Percentiles rank a stretch among this genome's conserved stretches.
phyloP scores from a whole-genome alignment of 768 basidiomycete genomes.

The Glaciozyma antarctica region DNA sequence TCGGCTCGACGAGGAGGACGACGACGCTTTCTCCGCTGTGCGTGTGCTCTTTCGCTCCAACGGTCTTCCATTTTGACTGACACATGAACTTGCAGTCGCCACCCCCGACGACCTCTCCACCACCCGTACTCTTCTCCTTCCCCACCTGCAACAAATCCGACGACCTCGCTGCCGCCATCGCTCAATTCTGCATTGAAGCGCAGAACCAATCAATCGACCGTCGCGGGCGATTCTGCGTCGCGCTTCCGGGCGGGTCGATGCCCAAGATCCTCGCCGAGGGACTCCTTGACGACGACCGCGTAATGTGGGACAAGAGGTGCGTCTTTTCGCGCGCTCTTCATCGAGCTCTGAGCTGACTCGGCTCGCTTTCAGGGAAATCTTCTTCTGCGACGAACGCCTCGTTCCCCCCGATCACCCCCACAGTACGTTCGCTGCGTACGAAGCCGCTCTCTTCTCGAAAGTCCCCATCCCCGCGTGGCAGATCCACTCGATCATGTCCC shows the following conservation, averaged over 20 bases:
- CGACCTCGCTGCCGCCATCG: conserved; percentile 56
- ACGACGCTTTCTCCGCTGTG: not conserved
- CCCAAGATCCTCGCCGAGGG: conserved; percentile 49
- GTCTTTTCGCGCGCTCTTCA: conserved; percentile 27
- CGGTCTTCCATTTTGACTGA: not conserved
- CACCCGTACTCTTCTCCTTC: conserved; percentile 68
- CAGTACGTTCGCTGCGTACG: conserved; percentile 73
- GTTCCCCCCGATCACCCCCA: conserved; percentile 83
- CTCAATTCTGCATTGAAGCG: conserved; percentile 68
- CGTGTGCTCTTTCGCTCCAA: not conserved
- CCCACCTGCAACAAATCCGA: conserved; percentile 39
- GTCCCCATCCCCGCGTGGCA: conserved; percentile 62
- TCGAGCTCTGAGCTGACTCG: not conserved
- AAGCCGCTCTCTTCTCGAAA: conserved; percentile 59
- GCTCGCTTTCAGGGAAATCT: conserved; percentile 64
- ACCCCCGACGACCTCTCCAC: conserved; percentile 41
- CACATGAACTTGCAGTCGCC: not conserved
- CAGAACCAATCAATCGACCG: conserved; percentile 79
- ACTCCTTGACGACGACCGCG: conserved; percentile 48
- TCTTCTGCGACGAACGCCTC: conserved; percentile 83
- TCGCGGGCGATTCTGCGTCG: conserved; percentile 80
- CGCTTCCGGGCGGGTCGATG: conserved; percentile 81
- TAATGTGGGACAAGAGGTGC: conserved; percentile 88
- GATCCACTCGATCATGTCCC: conserved; percentile 66
- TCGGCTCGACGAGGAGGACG: not conserved